A percentile compares a stretch with the other conserved stretches of the same genome.
These are phyloP conservation scores for Pichia sp. DNA, from an alignment of 1,139 yeast genomes.

Conservation along the genomic window DNA sequence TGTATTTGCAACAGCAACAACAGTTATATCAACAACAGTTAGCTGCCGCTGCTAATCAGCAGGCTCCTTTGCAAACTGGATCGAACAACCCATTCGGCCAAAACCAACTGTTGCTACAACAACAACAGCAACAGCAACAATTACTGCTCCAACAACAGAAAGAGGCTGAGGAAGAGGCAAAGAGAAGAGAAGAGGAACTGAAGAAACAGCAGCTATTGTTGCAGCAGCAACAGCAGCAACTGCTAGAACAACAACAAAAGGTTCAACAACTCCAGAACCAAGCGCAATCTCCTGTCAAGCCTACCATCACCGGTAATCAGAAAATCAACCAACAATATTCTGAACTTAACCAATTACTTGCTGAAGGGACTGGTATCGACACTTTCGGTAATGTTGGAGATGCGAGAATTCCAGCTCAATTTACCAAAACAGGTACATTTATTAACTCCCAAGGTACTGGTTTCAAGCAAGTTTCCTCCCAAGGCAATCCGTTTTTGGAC, in stretches of 20 bases:
- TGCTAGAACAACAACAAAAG: slow-evolving; percentile 32
- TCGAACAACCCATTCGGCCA: slow-evolving; percentile 89
- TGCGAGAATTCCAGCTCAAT: slow-evolving; percentile 87
- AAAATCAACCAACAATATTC: slow-evolving; percentile 53
- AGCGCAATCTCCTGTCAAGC: slow-evolving; percentile 36
- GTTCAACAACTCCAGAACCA: slow-evolving; percentile 29
- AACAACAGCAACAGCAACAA: slow-evolving; percentile 23
- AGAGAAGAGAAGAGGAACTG: slow-evolving; percentile 34
- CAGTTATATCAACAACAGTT: slow-evolving; percentile 31
- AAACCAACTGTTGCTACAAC: slow-evolving; percentile 33
- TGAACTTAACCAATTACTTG: slow-evolving; percentile 72
- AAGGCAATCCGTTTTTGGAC: slow-evolving; percentile 63
- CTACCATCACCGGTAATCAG: slow-evolving; percentile 45
- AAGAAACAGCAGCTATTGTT: slow-evolving; percentile 25
- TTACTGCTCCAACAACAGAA: slow-evolving; percentile 14
- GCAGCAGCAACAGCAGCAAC: slow-evolving; percentile 29
- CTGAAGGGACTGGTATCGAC: slow-evolving; percentile 89
- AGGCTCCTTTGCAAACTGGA: slow-evolving; percentile 51
- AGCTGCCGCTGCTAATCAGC: slow-evolving; percentile 35
- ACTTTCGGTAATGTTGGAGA: slow-evolving; percentile 95
- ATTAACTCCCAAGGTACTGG: slow-evolving; percentile 90
- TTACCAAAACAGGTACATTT: slow-evolving; percentile 75
- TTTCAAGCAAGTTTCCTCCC: slow-evolving; percentile 45
- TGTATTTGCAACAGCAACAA: slow-evolving; percentile 27
- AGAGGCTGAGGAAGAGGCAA: slow-evolving; percentile 33